Evolutionary conservation across 2,329 filamentous ascomycete genomes (phyloP).

Genomic region (Fusarium tjaetaba): DNA sequence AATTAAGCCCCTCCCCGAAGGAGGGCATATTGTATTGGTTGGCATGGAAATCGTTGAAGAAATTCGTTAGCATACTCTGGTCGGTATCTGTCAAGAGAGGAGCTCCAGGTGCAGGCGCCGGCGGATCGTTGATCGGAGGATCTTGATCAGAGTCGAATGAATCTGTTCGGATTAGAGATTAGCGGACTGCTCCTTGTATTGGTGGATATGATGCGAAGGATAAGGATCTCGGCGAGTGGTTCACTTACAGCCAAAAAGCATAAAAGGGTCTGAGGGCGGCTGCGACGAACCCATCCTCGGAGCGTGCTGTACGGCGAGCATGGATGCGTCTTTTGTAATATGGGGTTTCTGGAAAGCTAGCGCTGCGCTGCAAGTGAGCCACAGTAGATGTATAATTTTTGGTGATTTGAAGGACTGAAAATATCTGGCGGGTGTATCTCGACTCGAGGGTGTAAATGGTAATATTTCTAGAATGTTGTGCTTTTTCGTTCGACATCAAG

Average conservation of each 20-base stretch:
- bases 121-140: slow-evolving; percentile 62
- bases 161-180: slow-evolving; percentile 52
- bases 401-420: background rate
- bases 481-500: slow-evolving; percentile 16
- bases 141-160: slow-evolving; percentile 56
- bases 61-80: slow-evolving; percentile 65
- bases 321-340: slow-evolving; percentile 55
- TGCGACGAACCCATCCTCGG: slow-evolving; percentile 69
- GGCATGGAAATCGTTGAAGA: slow-evolving; percentile 65
- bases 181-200: slow-evolving; percentile 17
- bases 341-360: slow-evolving; percentile 10
- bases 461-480: background rate
- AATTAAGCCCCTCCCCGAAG: slow-evolving; percentile 61
- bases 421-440: background rate
- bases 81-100: slow-evolving; percentile 72
- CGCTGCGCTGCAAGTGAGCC: slow-evolving; percentile 7
- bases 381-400: background rate
- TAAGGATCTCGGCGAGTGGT: background rate
- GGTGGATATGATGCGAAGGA: background rate
- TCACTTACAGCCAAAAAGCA: slow-evolving; percentile 75
- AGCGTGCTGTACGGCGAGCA: slow-evolving; percentile 65
- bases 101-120: slow-evolving; percentile 71
- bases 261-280: slow-evolving; percentile 61
- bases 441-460: background rate
- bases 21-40: slow-evolving; percentile 60